Conservation (phyloP, 2,329 filamentous ascomycete genomes). For the Scedosporium aurantiacum region DNA sequence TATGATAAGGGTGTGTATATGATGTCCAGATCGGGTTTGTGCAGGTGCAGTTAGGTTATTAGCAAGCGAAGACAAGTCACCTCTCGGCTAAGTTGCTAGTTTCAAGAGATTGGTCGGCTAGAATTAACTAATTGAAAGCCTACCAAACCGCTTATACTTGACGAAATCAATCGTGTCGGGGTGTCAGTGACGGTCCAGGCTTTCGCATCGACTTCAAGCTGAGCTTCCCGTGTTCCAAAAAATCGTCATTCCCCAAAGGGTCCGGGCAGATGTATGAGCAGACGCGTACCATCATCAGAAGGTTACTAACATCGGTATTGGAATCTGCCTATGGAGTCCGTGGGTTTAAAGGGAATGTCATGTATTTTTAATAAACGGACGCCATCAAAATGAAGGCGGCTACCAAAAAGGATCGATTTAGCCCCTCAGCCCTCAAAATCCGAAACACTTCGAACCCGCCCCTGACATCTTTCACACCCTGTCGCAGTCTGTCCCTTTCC, state of each 20-base stretch:
- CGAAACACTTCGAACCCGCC: constrained; percentile 1
- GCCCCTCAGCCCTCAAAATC: background rate
- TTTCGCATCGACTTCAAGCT: background rate
- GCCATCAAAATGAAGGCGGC: background rate
- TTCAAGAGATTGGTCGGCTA: constrained; percentile 1
- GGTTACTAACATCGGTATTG: background rate
- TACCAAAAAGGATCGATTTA: background rate
- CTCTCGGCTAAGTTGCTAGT: background rate
- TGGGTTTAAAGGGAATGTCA: background rate
- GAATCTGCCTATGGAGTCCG: background rate
- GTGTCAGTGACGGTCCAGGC: background rate
- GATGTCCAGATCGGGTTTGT: no score
- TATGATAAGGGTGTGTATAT: no score
- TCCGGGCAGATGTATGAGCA: no score
- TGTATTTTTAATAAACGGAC: background rate
- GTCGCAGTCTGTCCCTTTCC: background rate
- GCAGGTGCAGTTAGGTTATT: background rate
- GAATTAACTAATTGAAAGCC: background rate
- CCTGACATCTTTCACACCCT: background rate
- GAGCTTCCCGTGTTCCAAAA: background rate
- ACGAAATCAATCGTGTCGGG: background rate
- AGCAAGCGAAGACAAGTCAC: background rate
- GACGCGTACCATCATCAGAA: no score
- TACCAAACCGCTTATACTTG: background rate
- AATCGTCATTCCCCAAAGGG: background rate